phyloP scores from a whole-genome alignment of 805 yeast species.

The Saccharomycopsis javanensis region DNA sequence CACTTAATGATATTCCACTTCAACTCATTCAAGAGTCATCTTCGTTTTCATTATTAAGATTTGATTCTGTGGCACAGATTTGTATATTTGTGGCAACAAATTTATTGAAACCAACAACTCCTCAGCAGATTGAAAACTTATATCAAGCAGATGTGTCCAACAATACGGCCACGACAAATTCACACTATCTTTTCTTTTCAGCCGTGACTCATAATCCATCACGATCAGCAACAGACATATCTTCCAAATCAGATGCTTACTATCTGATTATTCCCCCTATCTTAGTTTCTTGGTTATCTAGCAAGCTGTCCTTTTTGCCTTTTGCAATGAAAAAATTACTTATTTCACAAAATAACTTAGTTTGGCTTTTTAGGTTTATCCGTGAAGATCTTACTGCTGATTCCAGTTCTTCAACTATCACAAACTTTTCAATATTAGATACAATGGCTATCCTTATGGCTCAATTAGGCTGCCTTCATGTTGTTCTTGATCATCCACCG shows the following conservation, averaged over 20 bases:
- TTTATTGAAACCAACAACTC: background rate
- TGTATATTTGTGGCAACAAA: background rate
- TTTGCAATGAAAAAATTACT: slow-evolving; percentile 8
- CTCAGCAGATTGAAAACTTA: background rate
- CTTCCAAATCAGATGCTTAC: background rate
- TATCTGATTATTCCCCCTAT: slow-evolving; percentile 1
- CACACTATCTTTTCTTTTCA: background rate
- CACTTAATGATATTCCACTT: background rate
- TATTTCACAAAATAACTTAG: slow-evolving; percentile 1
- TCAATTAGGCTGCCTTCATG: background rate
- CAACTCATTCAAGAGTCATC: background rate
- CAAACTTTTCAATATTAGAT: background rate
- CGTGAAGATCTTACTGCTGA: background rate
- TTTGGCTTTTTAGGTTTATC: background rate
- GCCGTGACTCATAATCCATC: background rate
- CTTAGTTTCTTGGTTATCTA: slow-evolving; percentile 11
- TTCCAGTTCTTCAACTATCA: background rate
- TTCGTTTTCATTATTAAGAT: background rate
- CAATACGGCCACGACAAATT: background rate
- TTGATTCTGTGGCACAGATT: background rate
- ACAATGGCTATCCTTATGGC: background rate
- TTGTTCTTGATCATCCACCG: background rate
- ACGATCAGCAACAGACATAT: background rate
- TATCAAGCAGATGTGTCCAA: background rate
- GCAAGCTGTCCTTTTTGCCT: slow-evolving; percentile 7